These are phyloP conservation scores for Penicillium subrubescens DNA, from an alignment of 495 filamentous ascomycete genomes.

Conservation along the genomic window DNA sequence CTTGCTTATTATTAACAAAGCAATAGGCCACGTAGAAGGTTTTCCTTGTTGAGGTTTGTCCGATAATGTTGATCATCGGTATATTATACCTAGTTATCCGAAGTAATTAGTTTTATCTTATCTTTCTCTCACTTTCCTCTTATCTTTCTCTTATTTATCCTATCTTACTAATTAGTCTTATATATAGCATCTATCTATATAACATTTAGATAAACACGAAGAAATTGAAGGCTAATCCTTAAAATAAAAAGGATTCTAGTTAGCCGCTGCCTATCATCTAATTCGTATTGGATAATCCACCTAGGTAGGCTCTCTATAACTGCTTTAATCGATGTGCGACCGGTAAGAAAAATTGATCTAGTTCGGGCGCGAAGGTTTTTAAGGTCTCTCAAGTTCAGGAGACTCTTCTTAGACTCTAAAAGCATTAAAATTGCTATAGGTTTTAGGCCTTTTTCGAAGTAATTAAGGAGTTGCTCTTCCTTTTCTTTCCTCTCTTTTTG, in stretches of 20 bases:
- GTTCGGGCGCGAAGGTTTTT: neutral
- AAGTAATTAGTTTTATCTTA: neutral
- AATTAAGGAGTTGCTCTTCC: neutral
- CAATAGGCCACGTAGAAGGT: too few species aligned
- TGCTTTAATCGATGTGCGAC: neutral
- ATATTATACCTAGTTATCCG: neutral
- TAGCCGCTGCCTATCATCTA: neutral
- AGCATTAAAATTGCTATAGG: neutral
- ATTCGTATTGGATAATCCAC: neutral
- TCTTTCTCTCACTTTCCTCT: neutral
- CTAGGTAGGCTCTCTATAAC: neutral
- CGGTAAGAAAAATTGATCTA: neutral
- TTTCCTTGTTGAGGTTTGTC: neutral
- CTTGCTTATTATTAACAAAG: too few species aligned
- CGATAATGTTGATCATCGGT: neutral
- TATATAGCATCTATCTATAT: neutral
- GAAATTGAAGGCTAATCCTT: neutral
- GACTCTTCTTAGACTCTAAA: neutral
- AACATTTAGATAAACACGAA: neutral
- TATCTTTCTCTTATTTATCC: neutral
- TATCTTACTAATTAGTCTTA: neutral
- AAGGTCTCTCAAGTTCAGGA: neutral
- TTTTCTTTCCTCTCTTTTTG: neutral
- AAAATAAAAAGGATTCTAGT: neutral
- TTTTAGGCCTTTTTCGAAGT: neutral